Percentiles rank a stretch among this genome's conserved stretches.
phyloP scores from a whole-genome alignment of 2,329 filamentous ascomycete genomes.

The Didymella exigua region DNA sequence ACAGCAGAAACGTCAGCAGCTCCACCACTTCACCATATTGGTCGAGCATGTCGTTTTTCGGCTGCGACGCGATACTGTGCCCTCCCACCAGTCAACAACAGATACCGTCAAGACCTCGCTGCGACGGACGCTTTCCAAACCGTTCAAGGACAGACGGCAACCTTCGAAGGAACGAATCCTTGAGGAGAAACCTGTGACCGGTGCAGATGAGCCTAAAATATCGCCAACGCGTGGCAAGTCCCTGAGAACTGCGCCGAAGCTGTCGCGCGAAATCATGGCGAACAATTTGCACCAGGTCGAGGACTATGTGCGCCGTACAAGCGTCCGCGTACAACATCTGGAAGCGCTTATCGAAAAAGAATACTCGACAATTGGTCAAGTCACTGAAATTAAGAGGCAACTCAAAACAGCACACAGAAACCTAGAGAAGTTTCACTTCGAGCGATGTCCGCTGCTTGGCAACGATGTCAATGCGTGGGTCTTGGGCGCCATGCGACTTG shows the following conservation, averaged over 20 bases:
- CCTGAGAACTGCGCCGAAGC: slow-evolving; percentile 1
- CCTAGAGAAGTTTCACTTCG: slow-evolving; percentile 29
- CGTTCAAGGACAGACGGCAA: slow-evolving; percentile 10
- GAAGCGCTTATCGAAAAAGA: slow-evolving; percentile 22
- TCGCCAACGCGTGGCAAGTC: not conserved
- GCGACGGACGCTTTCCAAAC: slow-evolving; percentile 11
- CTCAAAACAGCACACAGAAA: slow-evolving; percentile 27
- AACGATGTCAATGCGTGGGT: slow-evolving; percentile 17
- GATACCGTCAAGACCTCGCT: slow-evolving; percentile 4
- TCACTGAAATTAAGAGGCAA: slow-evolving; percentile 29
- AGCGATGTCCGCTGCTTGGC: slow-evolving; percentile 14
- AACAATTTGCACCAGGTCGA: slow-evolving; percentile 14
- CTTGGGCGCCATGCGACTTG: slow-evolving; percentile 20
- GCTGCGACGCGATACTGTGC: slow-evolving; percentile 10
- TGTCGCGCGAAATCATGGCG: slow-evolving; percentile 15
- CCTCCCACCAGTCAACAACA: slow-evolving; percentile 6
- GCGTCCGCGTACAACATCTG: slow-evolving; percentile 22
- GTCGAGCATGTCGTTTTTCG: slow-evolving; percentile 18
- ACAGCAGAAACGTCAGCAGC: slow-evolving; percentile 16
- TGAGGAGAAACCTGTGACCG: not conserved
- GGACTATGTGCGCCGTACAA: slow-evolving; percentile 19
- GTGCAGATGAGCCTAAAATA: not conserved
- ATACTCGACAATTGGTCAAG: slow-evolving; percentile 18
- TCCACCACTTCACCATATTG: slow-evolving; percentile 14
- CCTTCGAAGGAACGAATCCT: not conserved